Evolutionary conservation across 2,329 filamentous ascomycete genomes (phyloP).

Genomic region (Dothiorella sarmentorum): DNA sequence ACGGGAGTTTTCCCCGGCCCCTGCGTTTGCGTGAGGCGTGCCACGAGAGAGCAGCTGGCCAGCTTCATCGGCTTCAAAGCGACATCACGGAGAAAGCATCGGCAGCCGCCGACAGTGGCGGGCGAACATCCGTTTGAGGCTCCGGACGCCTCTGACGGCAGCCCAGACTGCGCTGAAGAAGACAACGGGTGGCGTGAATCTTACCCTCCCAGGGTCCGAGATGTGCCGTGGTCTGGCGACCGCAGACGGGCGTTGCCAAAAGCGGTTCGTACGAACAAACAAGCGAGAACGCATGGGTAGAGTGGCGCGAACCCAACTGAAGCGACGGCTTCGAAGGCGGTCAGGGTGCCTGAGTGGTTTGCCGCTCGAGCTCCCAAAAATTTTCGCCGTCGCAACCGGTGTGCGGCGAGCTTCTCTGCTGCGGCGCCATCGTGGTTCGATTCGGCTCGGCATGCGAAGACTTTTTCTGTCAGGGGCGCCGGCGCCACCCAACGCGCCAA

Average conservation of each 20-base stretch:
- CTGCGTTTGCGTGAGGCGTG: not conserved
- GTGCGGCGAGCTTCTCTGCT: not conserved
- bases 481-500: constrained; percentile 6
- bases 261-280: not conserved
- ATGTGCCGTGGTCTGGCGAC: constrained; percentile 4
- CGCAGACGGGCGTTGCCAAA: constrained; percentile 5
- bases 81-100: not conserved
- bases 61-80: not conserved
- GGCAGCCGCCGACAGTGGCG: constrained; percentile 2
- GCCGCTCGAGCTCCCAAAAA: not conserved
- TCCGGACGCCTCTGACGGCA: constrained; percentile 7
- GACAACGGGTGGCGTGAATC: constrained; percentile 8
- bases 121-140: not conserved
- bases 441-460: constrained; percentile 6
- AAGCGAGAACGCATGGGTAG: not conserved
- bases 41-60: too few relatives aligned
- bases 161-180: not conserved
- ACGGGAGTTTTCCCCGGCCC: constrained; percentile 6
- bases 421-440: constrained; percentile 1
- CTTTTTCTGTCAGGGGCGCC: constrained; percentile 7
- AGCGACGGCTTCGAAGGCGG: not conserved
- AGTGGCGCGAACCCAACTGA: not conserved
- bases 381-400: not conserved
- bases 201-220: not conserved
- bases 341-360: not conserved